These are phyloP conservation scores for Lindgomyces ingoldianus DNA, from an alignment of 495 filamentous ascomycete genomes.

Conservation along the genomic window DNA sequence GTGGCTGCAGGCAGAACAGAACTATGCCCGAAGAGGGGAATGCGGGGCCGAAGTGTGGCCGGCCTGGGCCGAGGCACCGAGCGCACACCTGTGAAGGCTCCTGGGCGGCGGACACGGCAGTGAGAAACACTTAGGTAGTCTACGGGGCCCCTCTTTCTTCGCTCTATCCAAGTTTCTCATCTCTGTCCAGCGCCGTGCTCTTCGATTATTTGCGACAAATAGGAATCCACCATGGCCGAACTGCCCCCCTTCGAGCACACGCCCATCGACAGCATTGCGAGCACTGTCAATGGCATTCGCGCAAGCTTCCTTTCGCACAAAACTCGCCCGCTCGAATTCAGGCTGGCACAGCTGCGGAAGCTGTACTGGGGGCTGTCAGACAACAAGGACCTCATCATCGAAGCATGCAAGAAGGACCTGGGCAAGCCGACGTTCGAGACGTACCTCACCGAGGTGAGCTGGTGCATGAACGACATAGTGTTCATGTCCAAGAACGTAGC, in stretches of 20 bases:
- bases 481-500: constrained; percentile 72
- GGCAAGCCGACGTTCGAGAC: constrained; percentile 72
- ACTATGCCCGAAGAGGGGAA: no score
- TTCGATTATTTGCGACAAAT: no score
- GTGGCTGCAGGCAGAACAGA: no score
- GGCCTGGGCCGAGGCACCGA: no score
- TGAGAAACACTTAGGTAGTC: no score
- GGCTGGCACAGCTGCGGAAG: constrained; percentile 81
- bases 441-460: constrained; percentile 67
- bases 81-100: no score
- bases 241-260: constrained; percentile 62
- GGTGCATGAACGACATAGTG: constrained; percentile 75
- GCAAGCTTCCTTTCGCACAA: constrained; percentile 72
- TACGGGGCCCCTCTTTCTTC: no score
- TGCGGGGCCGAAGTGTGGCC: no score
- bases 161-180: no score
- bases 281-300: constrained; percentile 58
- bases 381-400: constrained; percentile 65
- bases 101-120: no score
- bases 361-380: constrained; percentile 91
- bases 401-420: constrained; percentile 73
- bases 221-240: constrained; percentile 39
- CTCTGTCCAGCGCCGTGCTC: no score
- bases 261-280: constrained; percentile 64
- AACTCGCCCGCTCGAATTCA: constrained; percentile 78